A percentile compares a stretch with the other conserved stretches of the same genome.
Evolutionary conservation across 495 filamentous ascomycete species (phyloP).

Genomic region (Hamigera avellanea): DNA sequence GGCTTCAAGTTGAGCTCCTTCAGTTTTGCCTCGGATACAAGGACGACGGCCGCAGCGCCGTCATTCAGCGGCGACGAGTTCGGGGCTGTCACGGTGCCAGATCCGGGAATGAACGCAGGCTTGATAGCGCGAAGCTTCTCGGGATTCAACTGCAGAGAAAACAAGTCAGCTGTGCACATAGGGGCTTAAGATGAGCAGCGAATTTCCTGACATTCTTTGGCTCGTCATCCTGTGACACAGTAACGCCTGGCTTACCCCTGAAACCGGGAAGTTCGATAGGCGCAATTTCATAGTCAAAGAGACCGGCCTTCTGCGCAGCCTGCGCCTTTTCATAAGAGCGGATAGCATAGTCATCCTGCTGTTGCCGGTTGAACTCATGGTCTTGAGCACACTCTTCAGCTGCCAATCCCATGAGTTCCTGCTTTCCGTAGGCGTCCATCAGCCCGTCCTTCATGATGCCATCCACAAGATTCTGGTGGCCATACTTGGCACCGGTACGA

Average conservation of each 20-base stretch:
- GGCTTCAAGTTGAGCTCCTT: conserved; percentile 82
- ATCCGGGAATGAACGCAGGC: conserved; percentile 70
- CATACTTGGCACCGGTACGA: conserved; percentile 80
- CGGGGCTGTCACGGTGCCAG: conserved; percentile 88
- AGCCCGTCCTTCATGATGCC: conserved; percentile 87
- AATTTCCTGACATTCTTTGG: conserved; percentile 62
- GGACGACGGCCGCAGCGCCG: conserved; percentile 78
- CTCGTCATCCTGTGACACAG: conserved; percentile 82
- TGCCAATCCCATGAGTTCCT: conserved; percentile 88
- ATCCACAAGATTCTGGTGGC: conserved; percentile 74
- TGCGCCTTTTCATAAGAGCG: conserved; percentile 84
- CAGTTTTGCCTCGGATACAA: conserved; percentile 81
- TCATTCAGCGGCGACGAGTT: conserved; percentile 96
- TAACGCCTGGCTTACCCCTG: conserved; percentile 77
- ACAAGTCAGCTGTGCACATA: conserved; percentile 3
- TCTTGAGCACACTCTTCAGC: conserved; percentile 88
- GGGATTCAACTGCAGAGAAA: conserved; percentile 57
- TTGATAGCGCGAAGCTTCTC: conserved; percentile 78
- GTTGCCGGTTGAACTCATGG: conserved; percentile 65
- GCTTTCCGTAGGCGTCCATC: conserved; percentile 78
- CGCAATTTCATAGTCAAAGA: conserved; percentile 76
- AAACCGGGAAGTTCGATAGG: conserved; percentile 80
- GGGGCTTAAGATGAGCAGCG: neutral
- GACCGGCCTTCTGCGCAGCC: conserved; percentile 63
- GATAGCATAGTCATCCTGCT: conserved; percentile 91